Evolutionary conservation across 2,329 filamentous ascomycete genomes (phyloP).

Genomic region (Cryphonectria japonica): DNA sequence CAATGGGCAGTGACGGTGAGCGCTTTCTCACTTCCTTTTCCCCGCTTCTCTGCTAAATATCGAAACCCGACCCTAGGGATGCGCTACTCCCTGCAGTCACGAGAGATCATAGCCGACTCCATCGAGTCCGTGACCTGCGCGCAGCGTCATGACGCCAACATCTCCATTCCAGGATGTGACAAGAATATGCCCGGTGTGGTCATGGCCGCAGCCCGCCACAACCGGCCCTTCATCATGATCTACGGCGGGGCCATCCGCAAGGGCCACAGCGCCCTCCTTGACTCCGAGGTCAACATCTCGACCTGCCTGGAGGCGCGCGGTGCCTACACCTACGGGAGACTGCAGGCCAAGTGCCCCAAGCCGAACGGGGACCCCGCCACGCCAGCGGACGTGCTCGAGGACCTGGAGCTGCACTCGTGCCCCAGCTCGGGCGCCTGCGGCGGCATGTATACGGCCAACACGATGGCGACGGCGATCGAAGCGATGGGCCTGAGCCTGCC

Average conservation of each 20-base stretch:
- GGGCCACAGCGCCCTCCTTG: conserved; percentile 77
- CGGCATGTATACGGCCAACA: conserved; percentile 83
- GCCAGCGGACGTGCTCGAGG: conserved; percentile 84
- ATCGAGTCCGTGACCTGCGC: conserved; percentile 93
- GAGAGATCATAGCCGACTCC: conserved; percentile 91
- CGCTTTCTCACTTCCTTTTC: conserved; percentile 12
- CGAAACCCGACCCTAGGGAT: conserved; percentile 62
- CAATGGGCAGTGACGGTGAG: conserved; percentile 89
- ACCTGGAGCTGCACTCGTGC: conserved; percentile 92
- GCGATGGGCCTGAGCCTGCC: conserved; percentile 79
- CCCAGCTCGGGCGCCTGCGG: conserved; percentile 82
- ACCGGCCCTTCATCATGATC: conserved; percentile 91
- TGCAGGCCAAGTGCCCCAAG: conserved; percentile 71
- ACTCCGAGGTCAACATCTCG: conserved; percentile 82
- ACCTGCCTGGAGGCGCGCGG: conserved; percentile 89
- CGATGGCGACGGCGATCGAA: conserved; percentile 75
- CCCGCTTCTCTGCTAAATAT: background rate
- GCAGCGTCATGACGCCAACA: conserved; percentile 90
- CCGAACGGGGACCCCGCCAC: conserved; percentile 58
- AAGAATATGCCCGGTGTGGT: conserved; percentile 97
- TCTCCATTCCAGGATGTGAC: conserved; percentile 91
- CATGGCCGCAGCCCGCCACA: conserved; percentile 90
- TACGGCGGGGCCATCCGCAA: conserved; percentile 91
- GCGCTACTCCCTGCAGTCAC: conserved; percentile 87
- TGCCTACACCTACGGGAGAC: conserved; percentile 75